Base-by-base conservation (phyloP, 176 grass and related monocot species). In the Poa annua region DNA sequence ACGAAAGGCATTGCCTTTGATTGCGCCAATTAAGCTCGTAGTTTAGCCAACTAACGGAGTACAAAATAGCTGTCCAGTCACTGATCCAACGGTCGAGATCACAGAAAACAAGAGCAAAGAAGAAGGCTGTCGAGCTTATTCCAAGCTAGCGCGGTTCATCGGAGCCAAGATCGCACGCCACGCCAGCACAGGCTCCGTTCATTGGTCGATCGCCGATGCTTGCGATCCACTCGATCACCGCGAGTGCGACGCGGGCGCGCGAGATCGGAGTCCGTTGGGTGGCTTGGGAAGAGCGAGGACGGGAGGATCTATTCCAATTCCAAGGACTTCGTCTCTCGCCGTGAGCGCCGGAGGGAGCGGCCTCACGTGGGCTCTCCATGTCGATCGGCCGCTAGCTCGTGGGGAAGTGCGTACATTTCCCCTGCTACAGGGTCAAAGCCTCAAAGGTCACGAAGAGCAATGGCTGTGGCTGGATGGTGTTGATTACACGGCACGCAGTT, bases 271-370 rank as follows among this genome's bases (percentile, higher is more conserved):
- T 25, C 22, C 39, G 5, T 24, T 22, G 2, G 54, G 5, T 60
- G 4, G 64, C 52, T 50, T 9, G 84, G 70, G 24, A 83, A 3
- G 13, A 84, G 62, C 19, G 62, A 42, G 8, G 35, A 41, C 39
- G 39, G 39, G 29, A 29, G 39, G 39, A 41, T 41, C 1, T 41
- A 41, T 41, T 41, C n/a, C n/a, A n/a, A n/a, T n/a, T n/a, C 38
- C 8, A 39, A 5, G 38, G 38, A 39, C 6, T n/a, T 39, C n/a
- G 39, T 41, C 41, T 42, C 49, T 59, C 62, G 71, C 32, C 24
- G 78, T 29, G 85, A 11, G 69, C 13, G 38, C 75, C 72, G 78
- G 26, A 50, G 63, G 63, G 69, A 66, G 42, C 77, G 77, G 22
- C 15, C 68, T 36, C 50, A 55, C 66, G 47, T 48, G 47, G 47